These are phyloP conservation scores for Fusarium pilosicola DNA, from an alignment of 2,329 filamentous ascomycete genomes.

Conservation along the genomic window DNA sequence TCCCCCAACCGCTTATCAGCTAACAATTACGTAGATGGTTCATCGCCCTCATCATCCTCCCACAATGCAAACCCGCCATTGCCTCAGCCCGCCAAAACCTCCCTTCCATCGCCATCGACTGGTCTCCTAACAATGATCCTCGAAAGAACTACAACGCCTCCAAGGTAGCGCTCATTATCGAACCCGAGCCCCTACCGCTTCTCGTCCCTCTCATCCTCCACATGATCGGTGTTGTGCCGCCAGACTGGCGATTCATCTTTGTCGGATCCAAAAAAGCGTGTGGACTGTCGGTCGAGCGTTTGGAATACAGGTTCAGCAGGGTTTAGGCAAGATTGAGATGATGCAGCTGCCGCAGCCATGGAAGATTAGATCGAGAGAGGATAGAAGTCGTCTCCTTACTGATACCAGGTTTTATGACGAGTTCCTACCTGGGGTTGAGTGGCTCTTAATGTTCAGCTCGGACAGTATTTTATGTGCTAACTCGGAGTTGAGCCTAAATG, in stretches of 20 bases:
- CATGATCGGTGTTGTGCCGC: background rate
- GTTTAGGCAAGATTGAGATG: background rate
- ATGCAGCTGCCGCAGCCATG: background rate
- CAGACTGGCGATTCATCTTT: background rate
- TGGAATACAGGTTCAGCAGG: background rate
- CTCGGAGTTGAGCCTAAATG: background rate
- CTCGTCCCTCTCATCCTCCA: background rate
- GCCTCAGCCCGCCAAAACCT: accelerated
- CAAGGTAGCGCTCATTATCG: background rate
- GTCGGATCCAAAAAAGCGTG: background rate
- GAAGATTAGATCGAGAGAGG: background rate
- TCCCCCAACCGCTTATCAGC: no score
- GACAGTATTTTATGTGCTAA: background rate
- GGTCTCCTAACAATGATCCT: background rate
- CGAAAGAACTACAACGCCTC: background rate
- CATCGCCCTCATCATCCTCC: background rate
- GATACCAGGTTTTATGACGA: background rate
- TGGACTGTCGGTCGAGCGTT: background rate
- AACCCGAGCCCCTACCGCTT: accelerated
- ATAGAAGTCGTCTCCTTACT: background rate
- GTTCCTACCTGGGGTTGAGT: background rate
- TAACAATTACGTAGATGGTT: background rate
- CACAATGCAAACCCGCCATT: background rate
- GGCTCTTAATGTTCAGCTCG: background rate
- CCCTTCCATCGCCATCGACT: background rate